Conservation (phyloP, 2,329 filamentous ascomycete genomes). For the Aspergillus oerlinghausenensis region DNA sequence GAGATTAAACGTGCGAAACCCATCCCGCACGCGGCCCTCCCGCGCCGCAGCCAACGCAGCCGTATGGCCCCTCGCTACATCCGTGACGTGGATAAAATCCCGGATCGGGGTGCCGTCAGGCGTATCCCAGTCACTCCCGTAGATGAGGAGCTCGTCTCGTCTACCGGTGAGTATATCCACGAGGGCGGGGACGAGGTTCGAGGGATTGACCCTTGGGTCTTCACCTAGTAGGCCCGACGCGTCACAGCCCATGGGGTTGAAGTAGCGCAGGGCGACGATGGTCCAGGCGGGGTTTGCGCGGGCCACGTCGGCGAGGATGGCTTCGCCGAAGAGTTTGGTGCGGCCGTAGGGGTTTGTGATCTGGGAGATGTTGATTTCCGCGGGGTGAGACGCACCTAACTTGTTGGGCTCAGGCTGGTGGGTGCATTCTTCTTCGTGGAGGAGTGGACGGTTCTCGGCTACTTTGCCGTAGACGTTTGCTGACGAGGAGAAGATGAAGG, state of each 20-base stretch:
- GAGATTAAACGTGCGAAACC: constrained; percentile 42
- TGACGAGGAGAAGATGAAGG: constrained; percentile 64
- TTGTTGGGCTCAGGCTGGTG: constrained; percentile 42
- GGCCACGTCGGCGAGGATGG: constrained; percentile 60
- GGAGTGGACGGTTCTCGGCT: constrained; percentile 47
- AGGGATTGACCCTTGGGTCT: constrained; percentile 57
- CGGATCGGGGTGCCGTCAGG: constrained; percentile 61
- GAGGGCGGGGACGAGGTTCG: constrained; percentile 62
- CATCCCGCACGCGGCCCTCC: constrained; percentile 29
- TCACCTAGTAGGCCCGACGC: constrained; percentile 60
- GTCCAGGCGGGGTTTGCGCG: constrained; percentile 58
- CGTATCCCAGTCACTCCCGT: constrained; percentile 62
- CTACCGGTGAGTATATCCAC: constrained; percentile 57
- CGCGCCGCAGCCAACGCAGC: constrained; percentile 50
- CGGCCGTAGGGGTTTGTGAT: constrained; percentile 63
- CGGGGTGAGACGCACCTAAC: constrained; percentile 41
- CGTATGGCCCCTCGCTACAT: constrained; percentile 60
- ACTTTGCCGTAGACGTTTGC: constrained; percentile 62
- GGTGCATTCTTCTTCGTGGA: constrained; percentile 55
- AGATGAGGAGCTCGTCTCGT: constrained; percentile 52
- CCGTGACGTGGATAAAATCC: constrained; percentile 65
- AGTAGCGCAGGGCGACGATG: constrained; percentile 61
- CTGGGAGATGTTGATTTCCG: constrained; percentile 35
- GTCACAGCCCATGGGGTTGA: constrained; percentile 65
- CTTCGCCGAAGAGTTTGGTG: constrained; percentile 65